Conservation (phyloP, 176 grass and related monocot species). For the Oryza meyeriana region DNA sequence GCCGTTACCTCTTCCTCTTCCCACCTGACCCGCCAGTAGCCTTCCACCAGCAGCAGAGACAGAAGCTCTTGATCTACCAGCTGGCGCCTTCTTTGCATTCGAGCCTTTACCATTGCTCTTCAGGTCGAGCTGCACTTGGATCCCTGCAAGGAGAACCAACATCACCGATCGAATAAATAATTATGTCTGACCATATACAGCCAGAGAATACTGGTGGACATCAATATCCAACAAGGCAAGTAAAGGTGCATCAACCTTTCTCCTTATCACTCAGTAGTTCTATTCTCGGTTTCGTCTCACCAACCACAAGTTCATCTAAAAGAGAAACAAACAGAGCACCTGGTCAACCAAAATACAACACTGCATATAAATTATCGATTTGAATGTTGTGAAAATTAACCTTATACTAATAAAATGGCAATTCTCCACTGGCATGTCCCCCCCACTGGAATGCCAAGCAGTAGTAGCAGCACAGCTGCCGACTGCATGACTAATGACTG, state of each 20-base stretch:
- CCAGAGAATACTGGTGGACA: not conserved
- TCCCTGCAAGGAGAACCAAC: conserved; percentile 44
- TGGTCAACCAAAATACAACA: not conserved
- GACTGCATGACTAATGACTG: too few relatives aligned
- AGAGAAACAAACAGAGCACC: not conserved
- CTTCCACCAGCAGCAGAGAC: conserved; percentile 54
- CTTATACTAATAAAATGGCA: too few relatives aligned
- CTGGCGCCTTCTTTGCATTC: conserved; percentile 57
- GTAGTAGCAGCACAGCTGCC: too few relatives aligned
- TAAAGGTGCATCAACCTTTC: conserved; percentile 60
- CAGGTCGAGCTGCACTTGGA: conserved; percentile 85
- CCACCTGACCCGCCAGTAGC: too few relatives aligned
- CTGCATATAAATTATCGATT: not conserved
- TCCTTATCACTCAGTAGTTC: conserved; percentile 71
- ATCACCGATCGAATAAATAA: not conserved
- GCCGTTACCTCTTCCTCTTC: too few relatives aligned
- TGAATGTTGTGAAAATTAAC: too few relatives aligned
- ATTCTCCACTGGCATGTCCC: too few relatives aligned
- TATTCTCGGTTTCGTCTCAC: conserved; percentile 50
- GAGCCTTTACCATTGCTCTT: conserved; percentile 48
- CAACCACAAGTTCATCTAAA: conserved; percentile 53
- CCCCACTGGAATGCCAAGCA: too few relatives aligned
- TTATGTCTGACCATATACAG: not conserved
- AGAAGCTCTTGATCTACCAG: conserved; percentile 45
- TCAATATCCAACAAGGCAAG: not conserved